These are phyloP conservation scores for Pseudisothecium myosuroides DNA, from an alignment of 225 moss, liverwort and hornwort species.

Conservation along the genomic window DNA sequence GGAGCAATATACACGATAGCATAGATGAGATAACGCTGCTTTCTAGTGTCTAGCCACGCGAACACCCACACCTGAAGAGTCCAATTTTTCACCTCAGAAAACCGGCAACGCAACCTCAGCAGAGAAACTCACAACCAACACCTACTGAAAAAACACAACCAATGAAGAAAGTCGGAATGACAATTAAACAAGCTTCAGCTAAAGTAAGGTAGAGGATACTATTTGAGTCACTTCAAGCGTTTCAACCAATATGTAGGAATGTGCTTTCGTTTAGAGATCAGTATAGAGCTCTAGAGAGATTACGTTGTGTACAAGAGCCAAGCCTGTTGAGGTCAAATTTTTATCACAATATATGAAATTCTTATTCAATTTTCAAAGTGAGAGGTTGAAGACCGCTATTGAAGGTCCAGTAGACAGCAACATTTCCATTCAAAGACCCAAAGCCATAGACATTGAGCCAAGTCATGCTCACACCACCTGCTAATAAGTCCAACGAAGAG, in stretches of 20 bases:
- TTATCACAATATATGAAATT: not conserved
- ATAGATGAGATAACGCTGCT: constrained; percentile 73
- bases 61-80: constrained; percentile 86
- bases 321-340: not conserved
- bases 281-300: not conserved
- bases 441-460: not conserved
- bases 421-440: not conserved
- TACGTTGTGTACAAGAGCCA: not conserved
- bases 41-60: constrained; percentile 87
- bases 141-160: not conserved
- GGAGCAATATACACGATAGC: constrained; percentile 82
- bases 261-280: not conserved
- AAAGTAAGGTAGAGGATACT: not conserved
- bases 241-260: not conserved
- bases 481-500: not conserved
- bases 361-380: not conserved
- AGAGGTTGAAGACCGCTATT: not conserved
- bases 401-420: not conserved
- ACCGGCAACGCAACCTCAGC: not conserved
- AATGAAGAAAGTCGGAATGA: not conserved
- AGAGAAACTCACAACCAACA: not conserved
- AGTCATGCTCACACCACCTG: not conserved
- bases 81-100: not conserved
- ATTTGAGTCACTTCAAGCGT: not conserved
- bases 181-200: not conserved